These are phyloP conservation scores for Aquanectria penicillioides DNA, from an alignment of 2,329 filamentous ascomycete genomes.

Conservation along the genomic window DNA sequence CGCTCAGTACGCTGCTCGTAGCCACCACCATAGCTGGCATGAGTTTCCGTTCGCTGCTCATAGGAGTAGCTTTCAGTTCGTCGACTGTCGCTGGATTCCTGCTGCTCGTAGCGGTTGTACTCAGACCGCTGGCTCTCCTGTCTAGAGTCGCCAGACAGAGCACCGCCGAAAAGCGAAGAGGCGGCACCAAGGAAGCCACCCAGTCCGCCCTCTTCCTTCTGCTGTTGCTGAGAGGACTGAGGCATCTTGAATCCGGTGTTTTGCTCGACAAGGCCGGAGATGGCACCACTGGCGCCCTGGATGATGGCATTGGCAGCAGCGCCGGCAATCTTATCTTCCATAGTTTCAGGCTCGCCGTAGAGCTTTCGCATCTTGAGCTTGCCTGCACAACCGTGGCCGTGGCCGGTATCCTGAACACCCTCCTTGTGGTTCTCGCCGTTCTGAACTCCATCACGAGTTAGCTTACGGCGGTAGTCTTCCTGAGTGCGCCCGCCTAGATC, in stretches of 20 bases:
- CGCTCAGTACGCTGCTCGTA: constrained; percentile 69
- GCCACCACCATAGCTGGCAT: constrained; percentile 60
- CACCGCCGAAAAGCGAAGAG: constrained; percentile 71
- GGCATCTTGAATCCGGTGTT: constrained; percentile 57
- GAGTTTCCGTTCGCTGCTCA: constrained; percentile 66
- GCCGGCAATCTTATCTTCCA: constrained; percentile 66
- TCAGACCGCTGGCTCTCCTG: constrained; percentile 66
- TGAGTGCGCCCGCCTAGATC: constrained; percentile 64
- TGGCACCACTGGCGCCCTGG: constrained; percentile 64
- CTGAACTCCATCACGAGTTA: constrained; percentile 81
- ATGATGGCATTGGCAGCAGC: constrained; percentile 67
- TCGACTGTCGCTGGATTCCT: constrained; percentile 52
- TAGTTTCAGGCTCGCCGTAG: constrained; percentile 58
- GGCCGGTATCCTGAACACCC: constrained; percentile 83
- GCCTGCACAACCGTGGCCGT: constrained; percentile 83
- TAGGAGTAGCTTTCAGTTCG: constrained; percentile 63
- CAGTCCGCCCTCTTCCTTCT: constrained; percentile 69
- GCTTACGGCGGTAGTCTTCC: constrained; percentile 75
- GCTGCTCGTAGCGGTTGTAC: constrained; percentile 71
- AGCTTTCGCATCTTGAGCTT: constrained; percentile 83
- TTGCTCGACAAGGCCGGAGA: constrained; percentile 58
- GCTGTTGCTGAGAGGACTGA: constrained; percentile 48
- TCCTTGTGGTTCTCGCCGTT: constrained; percentile 87
- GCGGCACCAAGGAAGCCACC: constrained; percentile 78
- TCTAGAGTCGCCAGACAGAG: constrained; percentile 64